Conservation (phyloP, 331 rosid genomes). For the Cydonia oblonga region DNA sequence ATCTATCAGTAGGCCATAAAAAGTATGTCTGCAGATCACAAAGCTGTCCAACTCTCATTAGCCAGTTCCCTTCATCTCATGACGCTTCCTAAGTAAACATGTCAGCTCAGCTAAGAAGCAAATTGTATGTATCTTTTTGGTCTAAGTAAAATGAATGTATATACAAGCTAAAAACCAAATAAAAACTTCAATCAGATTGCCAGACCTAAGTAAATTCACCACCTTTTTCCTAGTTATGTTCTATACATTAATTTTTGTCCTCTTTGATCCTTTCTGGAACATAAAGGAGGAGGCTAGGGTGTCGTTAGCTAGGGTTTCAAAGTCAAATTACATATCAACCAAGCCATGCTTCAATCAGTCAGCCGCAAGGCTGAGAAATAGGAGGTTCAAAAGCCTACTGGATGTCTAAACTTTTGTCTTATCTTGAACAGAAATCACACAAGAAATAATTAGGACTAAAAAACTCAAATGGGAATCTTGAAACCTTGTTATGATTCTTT, state of each 20-base stretch:
- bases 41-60: conserved; percentile 40
- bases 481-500: background rate
- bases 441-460: background rate
- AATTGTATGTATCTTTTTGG: background rate
- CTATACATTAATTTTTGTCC: background rate
- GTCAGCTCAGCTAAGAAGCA: conserved; percentile 3
- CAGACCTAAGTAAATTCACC: background rate
- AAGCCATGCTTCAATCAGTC: background rate
- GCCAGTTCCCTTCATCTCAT: conserved; percentile 17
- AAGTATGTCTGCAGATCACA: conserved; percentile 9
- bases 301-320: conserved; percentile 1
- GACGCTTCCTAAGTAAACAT: conserved; percentile 13
- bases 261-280: background rate
- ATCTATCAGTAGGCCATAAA: conserved; percentile 9
- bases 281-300: background rate
- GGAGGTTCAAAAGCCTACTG: background rate
- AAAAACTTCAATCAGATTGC: background rate
- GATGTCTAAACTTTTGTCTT: background rate
- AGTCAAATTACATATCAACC: background rate
- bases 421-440: background rate
- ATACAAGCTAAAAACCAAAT: background rate
- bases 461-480: background rate
- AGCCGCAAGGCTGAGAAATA: background rate
- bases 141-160: no score
- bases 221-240: background rate